Base-by-base conservation (phyloP, 768 basidiomycete species). In the Lentinula aciculospora region DNA sequence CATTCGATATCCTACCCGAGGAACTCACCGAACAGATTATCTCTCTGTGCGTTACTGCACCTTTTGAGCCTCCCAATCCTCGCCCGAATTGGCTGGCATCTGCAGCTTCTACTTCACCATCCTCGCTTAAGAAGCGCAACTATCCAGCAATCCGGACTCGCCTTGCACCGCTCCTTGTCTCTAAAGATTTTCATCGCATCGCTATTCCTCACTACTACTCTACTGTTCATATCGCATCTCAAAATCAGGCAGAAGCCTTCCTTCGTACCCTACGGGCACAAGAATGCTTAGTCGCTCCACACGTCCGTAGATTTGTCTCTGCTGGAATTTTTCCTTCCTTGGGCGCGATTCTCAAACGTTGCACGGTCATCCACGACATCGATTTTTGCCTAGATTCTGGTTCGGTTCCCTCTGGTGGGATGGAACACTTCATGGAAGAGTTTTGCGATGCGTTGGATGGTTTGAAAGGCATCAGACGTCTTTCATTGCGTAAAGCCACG, bases 191-290 rank as follows among this genome's bases (percentile, higher is more conserved):
- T 70, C 67, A 76, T 44, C 77, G 86, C 58, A 84, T 88, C 59
- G 76, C 74, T 1, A 76, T 77, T 0, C 84, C 85, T 1, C 72
- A 85, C 12, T 75, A 83, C 60, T 86, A 86, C 71, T 73, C 79
- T 64, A 73, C 75, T 42, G 59, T 87, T 42, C 71, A 74, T 62
- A 64, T 88, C 45, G 69, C 66, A 36, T 72, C 78, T 0, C 60
- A 74, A 0, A 34, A 53, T 10, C 78, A 83, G 23, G 69, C 82
- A 1, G 60, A 63, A 10, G 60, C 66, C 8, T 73, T 78, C 12
- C 65, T 70, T n/a, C 63, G 60, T 17, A 72, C 78, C 0, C 72
- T 86, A 34, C 53, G 61, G 0, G 61, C 54, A 4, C 67, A 72
- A 44, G 76, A 79, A 1, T 36, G 60, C 1, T 36, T 32, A 10